Evolutionary conservation across 2,329 filamentous ascomycete genomes (phyloP).

Genomic region (Penicillium sumatraense): DNA sequence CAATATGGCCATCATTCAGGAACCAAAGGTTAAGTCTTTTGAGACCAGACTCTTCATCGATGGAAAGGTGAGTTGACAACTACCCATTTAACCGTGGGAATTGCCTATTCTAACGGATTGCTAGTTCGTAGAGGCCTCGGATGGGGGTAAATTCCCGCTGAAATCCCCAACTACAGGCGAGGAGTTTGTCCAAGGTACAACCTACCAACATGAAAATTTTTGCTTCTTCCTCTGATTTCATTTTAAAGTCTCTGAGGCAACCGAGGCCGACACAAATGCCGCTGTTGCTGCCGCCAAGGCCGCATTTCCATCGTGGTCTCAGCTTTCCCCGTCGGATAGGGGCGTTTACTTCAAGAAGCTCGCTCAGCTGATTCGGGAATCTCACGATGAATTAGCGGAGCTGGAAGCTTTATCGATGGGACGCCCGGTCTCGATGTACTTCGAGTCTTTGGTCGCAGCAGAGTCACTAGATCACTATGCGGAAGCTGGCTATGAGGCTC

Average conservation of each 20-base stretch:
- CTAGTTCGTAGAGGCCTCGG: constrained; percentile 30
- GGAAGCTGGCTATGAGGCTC: constrained; percentile 23
- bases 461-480: constrained; percentile 27
- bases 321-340: constrained; percentile 22
- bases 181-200: constrained; percentile 26
- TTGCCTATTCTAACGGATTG: neutral
- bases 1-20: constrained; percentile 12
- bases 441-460: constrained; percentile 21
- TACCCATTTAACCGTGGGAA: neutral
- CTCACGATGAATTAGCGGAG: constrained; percentile 31
- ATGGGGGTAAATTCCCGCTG: constrained; percentile 28
- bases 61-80: constrained; percentile 24
- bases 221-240: neutral
- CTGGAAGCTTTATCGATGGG: constrained; percentile 42
- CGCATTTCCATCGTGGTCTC: constrained; percentile 39
- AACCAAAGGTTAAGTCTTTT: constrained; percentile 19
- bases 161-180: constrained; percentile 25
- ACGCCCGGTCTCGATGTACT: constrained; percentile 29
- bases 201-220: neutral
- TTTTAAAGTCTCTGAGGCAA: constrained; percentile 26
- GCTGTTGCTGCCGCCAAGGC: constrained; percentile 39
- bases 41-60: constrained; percentile 34
- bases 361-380: constrained; percentile 28
- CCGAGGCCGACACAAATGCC: constrained; percentile 32
- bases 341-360: constrained; percentile 36